These are phyloP conservation scores for Boletus mariae DNA, from an alignment of 1,284 basidiomycete genomes.

Conservation along the genomic window DNA sequence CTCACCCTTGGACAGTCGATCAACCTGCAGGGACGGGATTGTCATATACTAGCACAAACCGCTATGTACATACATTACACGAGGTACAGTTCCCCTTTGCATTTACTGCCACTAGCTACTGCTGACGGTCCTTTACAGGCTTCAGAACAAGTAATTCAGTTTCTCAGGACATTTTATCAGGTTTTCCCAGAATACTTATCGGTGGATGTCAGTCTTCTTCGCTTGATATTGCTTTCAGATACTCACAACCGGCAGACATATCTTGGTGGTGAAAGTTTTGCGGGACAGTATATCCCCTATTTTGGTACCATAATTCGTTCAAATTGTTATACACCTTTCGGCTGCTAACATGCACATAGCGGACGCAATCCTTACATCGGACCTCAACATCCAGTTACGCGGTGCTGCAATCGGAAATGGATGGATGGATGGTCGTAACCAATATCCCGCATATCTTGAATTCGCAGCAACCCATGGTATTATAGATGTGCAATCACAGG, in stretches of 20 bases:
- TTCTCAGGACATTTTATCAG: constrained; percentile 82
- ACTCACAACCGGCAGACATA: constrained; percentile 63
- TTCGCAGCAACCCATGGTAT: constrained; percentile 81
- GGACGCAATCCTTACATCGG: constrained; percentile 72
- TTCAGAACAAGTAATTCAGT: constrained; percentile 76
- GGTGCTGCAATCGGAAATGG: constrained; percentile 96
- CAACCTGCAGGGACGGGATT: constrained; percentile 96
- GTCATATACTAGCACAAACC: constrained; percentile 84
- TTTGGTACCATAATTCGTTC: constrained; percentile 54
- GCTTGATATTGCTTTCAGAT: constrained; percentile 9
- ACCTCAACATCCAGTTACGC: constrained; percentile 55
- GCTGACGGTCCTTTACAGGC: constrained; percentile 48
- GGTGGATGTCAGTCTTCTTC: constrained; percentile 68
- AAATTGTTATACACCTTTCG: background rate
- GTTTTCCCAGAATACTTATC: constrained; percentile 87
- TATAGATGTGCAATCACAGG: constrained; percentile 70
- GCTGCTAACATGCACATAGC: constrained; percentile 44
- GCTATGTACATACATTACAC: constrained; percentile 77
- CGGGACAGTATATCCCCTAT: constrained; percentile 99
- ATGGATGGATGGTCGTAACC: constrained; percentile 88
- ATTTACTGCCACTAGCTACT: background rate
- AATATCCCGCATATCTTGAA: constrained; percentile 90
- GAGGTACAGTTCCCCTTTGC: constrained; percentile 47
- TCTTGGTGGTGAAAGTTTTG: constrained; percentile 90
- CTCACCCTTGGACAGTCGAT: constrained; percentile 56